These are phyloP conservation scores for Lipomyces spencermartinsiae DNA, from an alignment of 805 yeast genomes.

Conservation along the genomic window DNA sequence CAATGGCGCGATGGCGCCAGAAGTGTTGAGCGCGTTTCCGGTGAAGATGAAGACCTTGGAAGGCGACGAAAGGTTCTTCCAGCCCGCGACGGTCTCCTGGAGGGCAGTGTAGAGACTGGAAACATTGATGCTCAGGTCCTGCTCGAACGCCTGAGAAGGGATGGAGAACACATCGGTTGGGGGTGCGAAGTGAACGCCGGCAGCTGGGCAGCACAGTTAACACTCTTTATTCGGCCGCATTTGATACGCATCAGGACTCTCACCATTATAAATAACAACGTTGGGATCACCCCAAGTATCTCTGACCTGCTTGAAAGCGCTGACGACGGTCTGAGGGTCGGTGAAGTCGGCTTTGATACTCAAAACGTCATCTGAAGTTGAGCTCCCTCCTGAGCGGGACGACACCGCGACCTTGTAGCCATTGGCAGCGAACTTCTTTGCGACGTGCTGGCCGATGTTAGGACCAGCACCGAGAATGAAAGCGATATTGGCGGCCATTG, in stretches of 20 bases:
- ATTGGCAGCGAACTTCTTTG: background rate
- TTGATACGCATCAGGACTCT: background rate
- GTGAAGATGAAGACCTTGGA: background rate
- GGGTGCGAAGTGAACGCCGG: background rate
- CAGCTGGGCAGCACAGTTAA: background rate
- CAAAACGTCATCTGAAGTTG: background rate
- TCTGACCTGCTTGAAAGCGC: background rate
- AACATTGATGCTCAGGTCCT: background rate
- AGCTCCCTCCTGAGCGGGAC: background rate
- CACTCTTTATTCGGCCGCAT: too few species aligned
- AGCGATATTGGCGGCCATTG: background rate
- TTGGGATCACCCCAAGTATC: background rate
- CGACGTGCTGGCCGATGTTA: background rate
- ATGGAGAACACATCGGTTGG: background rate
- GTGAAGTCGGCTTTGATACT: background rate
- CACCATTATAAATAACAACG: background rate
- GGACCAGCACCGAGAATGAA: background rate
- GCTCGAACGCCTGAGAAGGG: background rate
- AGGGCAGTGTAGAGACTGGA: background rate
- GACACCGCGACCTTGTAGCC: background rate
- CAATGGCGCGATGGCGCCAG: background rate
- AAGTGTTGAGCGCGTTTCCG: background rate
- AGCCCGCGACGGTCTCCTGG: background rate
- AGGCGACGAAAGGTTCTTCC: background rate
- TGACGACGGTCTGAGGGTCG: background rate